Conservation (phyloP, 192 early-diverging fungal genomes). For the Linnemannia exigua region DNA sequence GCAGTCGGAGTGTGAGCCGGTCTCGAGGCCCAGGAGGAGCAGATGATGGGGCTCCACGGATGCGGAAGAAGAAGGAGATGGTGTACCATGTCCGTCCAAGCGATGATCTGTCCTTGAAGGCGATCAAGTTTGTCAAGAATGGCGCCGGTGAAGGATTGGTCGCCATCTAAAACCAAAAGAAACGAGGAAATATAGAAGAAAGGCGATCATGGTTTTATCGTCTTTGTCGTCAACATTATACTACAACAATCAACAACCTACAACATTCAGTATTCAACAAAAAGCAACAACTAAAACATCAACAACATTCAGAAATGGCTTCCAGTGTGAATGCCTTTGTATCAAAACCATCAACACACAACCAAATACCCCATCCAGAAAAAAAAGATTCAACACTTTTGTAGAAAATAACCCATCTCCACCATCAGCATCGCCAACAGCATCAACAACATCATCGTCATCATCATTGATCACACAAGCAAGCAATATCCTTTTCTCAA, state of each 20-base stretch:
- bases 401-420: too few relatives aligned
- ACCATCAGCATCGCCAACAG: too few relatives aligned
- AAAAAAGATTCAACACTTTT: too few relatives aligned
- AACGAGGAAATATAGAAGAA: neutral
- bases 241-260: neutral
- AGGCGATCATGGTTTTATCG: neutral
- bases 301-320: neutral
- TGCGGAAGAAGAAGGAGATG: conserved; percentile 42
- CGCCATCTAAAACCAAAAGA: conserved; percentile 19
- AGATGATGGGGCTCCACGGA: neutral
- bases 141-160: conserved; percentile 41
- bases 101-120: conserved; percentile 47
- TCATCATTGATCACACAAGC: too few relatives aligned
- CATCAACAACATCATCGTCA: too few relatives aligned
- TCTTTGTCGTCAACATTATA: neutral
- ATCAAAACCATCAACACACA: too few relatives aligned
- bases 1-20: neutral
- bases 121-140: conserved; percentile 54
- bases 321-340: neutral
- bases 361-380: too few relatives aligned
- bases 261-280: neutral
- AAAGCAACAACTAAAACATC: neutral
- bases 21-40: neutral
- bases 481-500: too few relatives aligned
- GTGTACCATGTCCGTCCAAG: conserved; percentile 45